Conservation (phyloP, 2,329 filamentous ascomycete species). For the Botrytis hyacinthi region DNA sequence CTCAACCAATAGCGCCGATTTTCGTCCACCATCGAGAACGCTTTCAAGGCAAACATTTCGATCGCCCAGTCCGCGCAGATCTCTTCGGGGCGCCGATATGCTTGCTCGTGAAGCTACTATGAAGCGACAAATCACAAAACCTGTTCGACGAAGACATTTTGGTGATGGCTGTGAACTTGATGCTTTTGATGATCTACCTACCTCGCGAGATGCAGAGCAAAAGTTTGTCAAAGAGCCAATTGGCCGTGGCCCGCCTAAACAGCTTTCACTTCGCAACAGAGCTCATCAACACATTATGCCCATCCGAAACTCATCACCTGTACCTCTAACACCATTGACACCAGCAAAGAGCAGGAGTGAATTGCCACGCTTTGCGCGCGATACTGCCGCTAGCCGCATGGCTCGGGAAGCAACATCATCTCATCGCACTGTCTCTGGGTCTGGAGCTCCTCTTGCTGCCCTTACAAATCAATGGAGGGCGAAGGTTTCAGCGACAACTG, state of each 20-base stretch:
- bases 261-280: slow-evolving; percentile 53
- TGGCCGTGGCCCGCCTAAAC: slow-evolving; percentile 65
- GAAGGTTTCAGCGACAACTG: slow-evolving; percentile 38
- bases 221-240: slow-evolving; percentile 79
- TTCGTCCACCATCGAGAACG: slow-evolving; percentile 56
- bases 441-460: slow-evolving; percentile 50
- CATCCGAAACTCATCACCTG: slow-evolving; percentile 53
- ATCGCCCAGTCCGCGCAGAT: slow-evolving; percentile 53
- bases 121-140: slow-evolving; percentile 73
- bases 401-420: slow-evolving; percentile 61
- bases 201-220: slow-evolving; percentile 76
- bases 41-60: slow-evolving; percentile 58
- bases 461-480: slow-evolving; percentile 42
- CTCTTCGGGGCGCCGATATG: slow-evolving; percentile 44
- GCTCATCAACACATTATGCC: slow-evolving; percentile 54
- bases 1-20: slow-evolving; percentile 55
- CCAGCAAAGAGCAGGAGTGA: slow-evolving; percentile 44
- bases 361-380: slow-evolving; percentile 61
- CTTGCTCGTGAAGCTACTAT: slow-evolving; percentile 46
- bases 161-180: slow-evolving; percentile 92
- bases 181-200: slow-evolving; percentile 90
- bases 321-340: slow-evolving; percentile 57
- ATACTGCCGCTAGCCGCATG: slow-evolving; percentile 64
- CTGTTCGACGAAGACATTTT: slow-evolving; percentile 69
- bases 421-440: slow-evolving; percentile 54